Evolutionary conservation across 2,329 filamentous ascomycete genomes (phyloP), one percentile per base, ranked within the genome.

Genomic region (Fusarium newnesense): DNA sequence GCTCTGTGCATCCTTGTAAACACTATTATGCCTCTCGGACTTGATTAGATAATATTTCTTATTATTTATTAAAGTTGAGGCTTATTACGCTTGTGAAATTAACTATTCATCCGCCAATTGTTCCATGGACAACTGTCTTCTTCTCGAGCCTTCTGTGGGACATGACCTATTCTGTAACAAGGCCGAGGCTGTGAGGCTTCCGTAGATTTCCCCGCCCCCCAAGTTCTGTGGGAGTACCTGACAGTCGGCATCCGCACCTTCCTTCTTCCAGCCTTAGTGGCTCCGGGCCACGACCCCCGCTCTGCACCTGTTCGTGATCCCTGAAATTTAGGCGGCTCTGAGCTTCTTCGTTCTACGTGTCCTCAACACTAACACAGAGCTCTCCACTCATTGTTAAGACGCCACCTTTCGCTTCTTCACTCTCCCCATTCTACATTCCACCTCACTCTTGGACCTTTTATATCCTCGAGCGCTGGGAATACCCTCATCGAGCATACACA

Each of bases 311-410:
- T 67, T 69, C 61, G 61, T 70, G 75, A 73, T 77, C 76, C 75
- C 75, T 77, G 76, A 66, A 77, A 69, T 69, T 75, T 74, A 68
- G 72, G 72, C 64, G 70, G 64, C 74, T 71, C 71, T 70, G 66
- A 60, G 64, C 67, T 70, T 79, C 77, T 79, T 77, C 57, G 24
- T 59, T 79, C 79, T 81, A 81, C 79, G 79, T 81, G 79, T 81
- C 79, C 79, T 80, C 74, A 80, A 79, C 68, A 75, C 71, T 70
- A 74, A 65, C 64, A 44, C 57, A 73, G 56, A 77, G 75, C 76
- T 79, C 73, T 75, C 77, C 72, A 76, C 73, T 63, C 66, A 73
- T 69, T 74, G 69, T 71, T 76, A 77, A 78, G 74, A 75, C 76
- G 72, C 71, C 75, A 72, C 71, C 69, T 75, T 64, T 74, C 64